Evolutionary conservation across 805 yeast genomes (phyloP).

Genomic region (Metschnikowia rubicola): DNA sequence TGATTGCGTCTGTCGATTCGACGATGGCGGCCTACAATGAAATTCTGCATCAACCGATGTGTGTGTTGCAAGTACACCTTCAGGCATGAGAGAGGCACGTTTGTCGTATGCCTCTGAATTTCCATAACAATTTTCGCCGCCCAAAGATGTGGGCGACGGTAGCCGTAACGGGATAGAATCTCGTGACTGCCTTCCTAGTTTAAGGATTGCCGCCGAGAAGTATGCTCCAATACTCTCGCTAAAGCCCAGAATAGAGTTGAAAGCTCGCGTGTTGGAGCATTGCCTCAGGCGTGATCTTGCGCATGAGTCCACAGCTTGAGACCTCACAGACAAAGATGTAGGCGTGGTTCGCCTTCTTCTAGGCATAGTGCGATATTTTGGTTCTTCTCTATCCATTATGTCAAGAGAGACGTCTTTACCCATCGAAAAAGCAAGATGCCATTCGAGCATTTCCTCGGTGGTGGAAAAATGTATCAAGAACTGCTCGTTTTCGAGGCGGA

Average conservation of each 20-base stretch:
- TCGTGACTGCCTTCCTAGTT: too few relatives aligned
- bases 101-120: too few relatives aligned
- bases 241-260: too few relatives aligned
- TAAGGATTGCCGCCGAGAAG: too few relatives aligned
- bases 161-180: too few relatives aligned
- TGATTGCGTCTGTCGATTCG: not conserved
- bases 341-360: conserved; percentile 56
- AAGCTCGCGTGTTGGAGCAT: too few relatives aligned
- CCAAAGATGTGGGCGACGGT: too few relatives aligned
- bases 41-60: too few relatives aligned
- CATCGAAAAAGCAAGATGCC: conserved; percentile 69
- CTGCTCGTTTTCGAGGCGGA: conserved; percentile 84
- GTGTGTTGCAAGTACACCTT: too few relatives aligned
- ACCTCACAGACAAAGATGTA: conserved; percentile 5
- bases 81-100: too few relatives aligned
- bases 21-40: too few relatives aligned
- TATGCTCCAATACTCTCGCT: not conserved
- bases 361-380: conserved; percentile 78
- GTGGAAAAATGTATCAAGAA: conserved; percentile 61
- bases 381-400: conserved; percentile 64
- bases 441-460: conserved; percentile 65
- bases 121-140: too few relatives aligned
- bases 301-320: conserved; percentile 6
- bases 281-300: not conserved
- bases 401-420: conserved; percentile 84